Evolutionary conservation across 768 basidiomycete species (phyloP), one percentile per base, ranked within the genome.

Genomic region (Lactarius quietus): DNA sequence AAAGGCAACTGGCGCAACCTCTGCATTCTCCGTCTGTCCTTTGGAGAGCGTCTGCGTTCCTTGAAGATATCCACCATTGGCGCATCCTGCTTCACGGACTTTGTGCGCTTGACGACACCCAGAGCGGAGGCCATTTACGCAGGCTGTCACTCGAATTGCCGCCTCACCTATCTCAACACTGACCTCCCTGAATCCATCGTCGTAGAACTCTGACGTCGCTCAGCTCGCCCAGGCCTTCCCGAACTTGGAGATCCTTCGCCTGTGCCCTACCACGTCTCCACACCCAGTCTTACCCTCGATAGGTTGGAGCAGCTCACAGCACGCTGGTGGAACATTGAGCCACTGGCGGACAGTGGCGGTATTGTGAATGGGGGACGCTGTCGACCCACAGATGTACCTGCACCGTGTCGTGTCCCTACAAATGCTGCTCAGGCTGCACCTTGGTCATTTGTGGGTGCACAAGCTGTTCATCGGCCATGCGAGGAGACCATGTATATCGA

Each of bases 101-200:
- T 95, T 53, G 84, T 90, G 57, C 86, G 92, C 61, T 88, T 91
- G 10, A 87, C 91, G 12, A 87, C 89, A 5, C 80, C 86, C 35
- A 81, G 87, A 67, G 79, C 76, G 14, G 89, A 89, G 67, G 80
- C 84, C 28, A 81, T 86, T 15, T 79, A 83, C 55, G 80, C 35
- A 83, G 82, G 63, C 83, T 92, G 31, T 82, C 87, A 18, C 80
- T 92, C 59, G 83, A 86, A 67, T 76, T 83, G 63, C 74, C 74
- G 74, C 51, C 79, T 92, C 63, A 71, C 77, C 33, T 83, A 85
- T n/a, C 78, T 92, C 54, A 88, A 90, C 41, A 81, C 92, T 62
- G 90, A 92, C 73, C 86, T 92, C 63, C 88, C 90, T 14, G 89
- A 91, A 72, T 90, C 89, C 6, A 79, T 85, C 60, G 76, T 89